Conservation (phyloP, 164 flowering plant species). For the Protea cynaroides region DNA sequence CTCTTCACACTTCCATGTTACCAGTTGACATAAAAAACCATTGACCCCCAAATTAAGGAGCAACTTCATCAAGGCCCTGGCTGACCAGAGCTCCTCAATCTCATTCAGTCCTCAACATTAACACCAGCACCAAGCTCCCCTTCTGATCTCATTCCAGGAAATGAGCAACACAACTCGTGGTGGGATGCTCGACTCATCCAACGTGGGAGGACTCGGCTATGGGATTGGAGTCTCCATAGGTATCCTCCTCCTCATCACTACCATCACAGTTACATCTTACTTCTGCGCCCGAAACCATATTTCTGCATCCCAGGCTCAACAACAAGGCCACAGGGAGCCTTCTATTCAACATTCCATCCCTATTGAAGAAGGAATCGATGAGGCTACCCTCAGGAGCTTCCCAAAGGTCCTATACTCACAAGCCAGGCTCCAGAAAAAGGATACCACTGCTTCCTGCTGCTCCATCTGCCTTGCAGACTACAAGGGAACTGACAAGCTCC, state of each 20-base stretch:
- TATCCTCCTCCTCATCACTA: slow-evolving; percentile 72
- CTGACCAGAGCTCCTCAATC: slow-evolving; percentile 8
- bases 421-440: slow-evolving; percentile 31
- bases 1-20: slow-evolving; percentile 4
- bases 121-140: background rate
- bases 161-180: slow-evolving; percentile 33
- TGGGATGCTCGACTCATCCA: slow-evolving; percentile 41
- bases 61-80: background rate
- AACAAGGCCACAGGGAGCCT: too few relatives aligned
- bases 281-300: slow-evolving; percentile 42
- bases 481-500: slow-evolving; percentile 43
- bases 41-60: background rate
- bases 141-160: background rate
- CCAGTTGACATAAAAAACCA: slow-evolving; percentile 16
- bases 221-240: slow-evolving; percentile 70
- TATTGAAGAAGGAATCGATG: slow-evolving; percentile 57
- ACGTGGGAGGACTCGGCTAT: slow-evolving; percentile 59
- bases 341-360: background rate
- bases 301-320: background rate
- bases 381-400: slow-evolving; percentile 52
- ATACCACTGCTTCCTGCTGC: slow-evolving; percentile 47
- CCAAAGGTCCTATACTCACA: slow-evolving; percentile 61
- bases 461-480: slow-evolving; percentile 83
- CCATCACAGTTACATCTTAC: slow-evolving; percentile 69
- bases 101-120: background rate